Conservation (phyloP, 176 grass and related monocot genomes). For the Oryza coarctata region DNA sequence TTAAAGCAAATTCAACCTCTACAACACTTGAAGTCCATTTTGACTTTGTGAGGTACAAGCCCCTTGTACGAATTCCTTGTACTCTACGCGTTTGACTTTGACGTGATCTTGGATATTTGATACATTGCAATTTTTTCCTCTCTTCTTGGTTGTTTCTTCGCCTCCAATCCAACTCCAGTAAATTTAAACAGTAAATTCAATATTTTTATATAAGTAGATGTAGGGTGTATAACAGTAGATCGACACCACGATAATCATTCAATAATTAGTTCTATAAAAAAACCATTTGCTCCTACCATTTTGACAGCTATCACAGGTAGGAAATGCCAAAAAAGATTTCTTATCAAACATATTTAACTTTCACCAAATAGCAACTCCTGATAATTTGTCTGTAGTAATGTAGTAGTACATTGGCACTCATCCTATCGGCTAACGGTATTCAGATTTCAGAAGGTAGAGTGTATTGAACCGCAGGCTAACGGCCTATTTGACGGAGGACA, state of each 20-base stretch:
- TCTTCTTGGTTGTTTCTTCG: not conserved
- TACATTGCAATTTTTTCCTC: not conserved
- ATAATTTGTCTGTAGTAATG: not conserved
- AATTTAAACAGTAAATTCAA: not conserved
- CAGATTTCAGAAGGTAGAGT: not conserved
- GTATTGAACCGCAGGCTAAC: not conserved
- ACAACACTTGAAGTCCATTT: not conserved
- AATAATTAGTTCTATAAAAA: not conserved
- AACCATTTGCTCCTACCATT: not conserved
- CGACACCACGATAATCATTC: too few species aligned
- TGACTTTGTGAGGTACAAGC: not conserved
- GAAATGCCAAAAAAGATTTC: not conserved
- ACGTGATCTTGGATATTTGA: not conserved
- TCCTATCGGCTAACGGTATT: not conserved
- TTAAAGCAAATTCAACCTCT: not conserved
- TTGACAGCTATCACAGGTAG: too few species aligned
- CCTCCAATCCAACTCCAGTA: not conserved
- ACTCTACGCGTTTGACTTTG: not conserved
- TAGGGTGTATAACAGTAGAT: too few species aligned
- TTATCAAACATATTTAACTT: not conserved
- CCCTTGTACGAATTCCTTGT: not conserved
- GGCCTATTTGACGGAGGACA: not conserved
- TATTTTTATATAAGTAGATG: too few species aligned
- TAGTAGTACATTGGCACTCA: not conserved
- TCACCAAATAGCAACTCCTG: not conserved